Evolutionary conservation across 2,329 filamentous ascomycete species (phyloP).

Genomic region (Septoria petroselini): DNA sequence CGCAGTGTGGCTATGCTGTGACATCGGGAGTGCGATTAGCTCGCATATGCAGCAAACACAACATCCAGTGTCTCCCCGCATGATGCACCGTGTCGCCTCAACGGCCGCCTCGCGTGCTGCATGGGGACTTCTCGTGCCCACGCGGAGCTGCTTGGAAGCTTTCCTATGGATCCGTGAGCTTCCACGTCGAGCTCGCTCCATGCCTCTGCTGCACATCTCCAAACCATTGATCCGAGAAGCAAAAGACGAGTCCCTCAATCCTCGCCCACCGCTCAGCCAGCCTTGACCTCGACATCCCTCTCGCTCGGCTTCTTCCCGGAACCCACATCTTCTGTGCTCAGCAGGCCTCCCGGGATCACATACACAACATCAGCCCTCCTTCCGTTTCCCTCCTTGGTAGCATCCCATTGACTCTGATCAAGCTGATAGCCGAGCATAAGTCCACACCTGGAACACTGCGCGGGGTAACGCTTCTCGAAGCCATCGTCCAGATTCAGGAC

Average conservation of each 20-base stretch:
- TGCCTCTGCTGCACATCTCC: not conserved
- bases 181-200: too few relatives aligned
- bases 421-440: constrained; percentile 62
- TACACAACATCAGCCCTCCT: constrained; percentile 54
- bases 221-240: not conserved
- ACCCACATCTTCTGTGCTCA: constrained; percentile 56
- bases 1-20: not conserved
- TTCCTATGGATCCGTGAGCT: too few relatives aligned
- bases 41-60: not conserved
- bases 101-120: not conserved
- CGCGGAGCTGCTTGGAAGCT: too few relatives aligned
- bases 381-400: constrained; percentile 34
- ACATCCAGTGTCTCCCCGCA: not conserved
- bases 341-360: constrained; percentile 58
- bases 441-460: constrained; percentile 60
- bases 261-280: not conserved
- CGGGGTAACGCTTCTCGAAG: constrained; percentile 63
- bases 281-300: constrained; percentile 1
- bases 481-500: constrained; percentile 50
- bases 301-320: constrained; percentile 10
- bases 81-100: not conserved
- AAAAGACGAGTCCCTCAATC: not conserved
- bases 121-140: not conserved
- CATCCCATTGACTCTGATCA: constrained; percentile 50
- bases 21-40: not conserved